Evolutionary conservation across 768 basidiomycete species (phyloP).

Genomic region (Sistotremastrum niveocremeum): DNA sequence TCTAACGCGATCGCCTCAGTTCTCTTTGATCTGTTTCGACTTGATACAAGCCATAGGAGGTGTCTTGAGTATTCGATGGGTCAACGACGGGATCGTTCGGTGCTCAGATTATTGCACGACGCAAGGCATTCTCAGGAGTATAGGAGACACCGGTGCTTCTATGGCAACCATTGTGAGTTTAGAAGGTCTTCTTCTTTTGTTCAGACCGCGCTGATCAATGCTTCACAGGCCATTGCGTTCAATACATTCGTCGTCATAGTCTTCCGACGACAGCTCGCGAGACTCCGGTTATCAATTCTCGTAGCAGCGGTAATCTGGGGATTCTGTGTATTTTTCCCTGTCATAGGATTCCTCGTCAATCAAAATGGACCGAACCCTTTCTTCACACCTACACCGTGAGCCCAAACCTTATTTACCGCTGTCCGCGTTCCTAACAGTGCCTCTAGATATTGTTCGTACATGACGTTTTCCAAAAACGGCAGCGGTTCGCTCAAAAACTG

Average conservation of each 20-base stretch:
- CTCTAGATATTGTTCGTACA: background rate
- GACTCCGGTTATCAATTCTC: slow-evolving; percentile 18
- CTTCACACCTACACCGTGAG: slow-evolving; percentile 21
- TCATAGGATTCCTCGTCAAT: slow-evolving; percentile 17
- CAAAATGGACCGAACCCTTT: no score
- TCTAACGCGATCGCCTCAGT: no score
- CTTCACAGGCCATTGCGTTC: slow-evolving; percentile 21
- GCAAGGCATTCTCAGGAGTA: slow-evolving; percentile 23
- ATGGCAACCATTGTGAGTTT: slow-evolving; percentile 18
- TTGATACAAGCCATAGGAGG: slow-evolving; percentile 13
- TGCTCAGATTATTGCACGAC: background rate
- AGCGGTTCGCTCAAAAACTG: no score
- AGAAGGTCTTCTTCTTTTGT: background rate
- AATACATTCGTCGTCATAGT: slow-evolving; percentile 28
- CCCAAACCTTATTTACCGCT: slow-evolving; percentile 1
- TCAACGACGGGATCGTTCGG: slow-evolving; percentile 14
- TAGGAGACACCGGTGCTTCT: slow-evolving; percentile 29
- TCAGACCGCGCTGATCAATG: background rate
- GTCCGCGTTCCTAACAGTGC: background rate
- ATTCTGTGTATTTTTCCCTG: slow-evolving; percentile 25
- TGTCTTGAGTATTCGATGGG: slow-evolving; percentile 24
- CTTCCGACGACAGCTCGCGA: slow-evolving; percentile 16
- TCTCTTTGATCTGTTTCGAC: no score
- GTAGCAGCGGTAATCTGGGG: slow-evolving; percentile 26
- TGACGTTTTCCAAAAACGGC: background rate